Conservation (phyloP, 345 rosid species). For the Populus davidiana region DNA sequence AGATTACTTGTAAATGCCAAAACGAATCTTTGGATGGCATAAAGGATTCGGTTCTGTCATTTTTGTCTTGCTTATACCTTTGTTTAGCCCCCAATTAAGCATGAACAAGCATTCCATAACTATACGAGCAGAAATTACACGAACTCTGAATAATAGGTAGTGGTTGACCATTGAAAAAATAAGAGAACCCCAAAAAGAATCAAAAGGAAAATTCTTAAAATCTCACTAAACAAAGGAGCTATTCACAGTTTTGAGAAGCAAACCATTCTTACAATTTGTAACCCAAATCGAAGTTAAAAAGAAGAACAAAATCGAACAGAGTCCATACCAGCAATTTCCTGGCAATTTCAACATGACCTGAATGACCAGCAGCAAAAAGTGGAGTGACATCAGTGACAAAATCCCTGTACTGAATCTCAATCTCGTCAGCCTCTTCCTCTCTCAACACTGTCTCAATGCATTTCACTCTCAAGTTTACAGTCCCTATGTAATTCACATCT, state of each 20-base stretch:
- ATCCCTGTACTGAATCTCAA: slow-evolving; percentile 29
- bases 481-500: slow-evolving; percentile 35
- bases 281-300: not conserved
- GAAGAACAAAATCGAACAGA: not conserved
- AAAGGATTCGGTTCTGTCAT: not conserved
- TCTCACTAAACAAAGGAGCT: too few species aligned
- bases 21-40: too few species aligned
- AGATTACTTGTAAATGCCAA: too few species aligned
- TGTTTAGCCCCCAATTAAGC: not conserved
- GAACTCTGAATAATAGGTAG: not conserved
- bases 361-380: slow-evolving; percentile 36
- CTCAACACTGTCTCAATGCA: slow-evolving; percentile 29
- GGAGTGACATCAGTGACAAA: slow-evolving; percentile 43
- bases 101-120: not conserved
- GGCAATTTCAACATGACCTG: slow-evolving; percentile 30
- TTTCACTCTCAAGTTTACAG: slow-evolving; percentile 32
- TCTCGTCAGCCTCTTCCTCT: slow-evolving; percentile 39
- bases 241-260: not conserved
- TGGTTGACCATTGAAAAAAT: not conserved
- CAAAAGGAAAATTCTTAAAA: too few species aligned
- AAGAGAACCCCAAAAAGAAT: not conserved
- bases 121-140: not conserved
- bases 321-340: slow-evolving; percentile 32
- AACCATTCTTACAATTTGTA: not conserved
- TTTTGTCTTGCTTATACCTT: not conserved